phyloP scores from a whole-genome alignment of 208 protist species.

The Wallacemonas sp. region DNA sequence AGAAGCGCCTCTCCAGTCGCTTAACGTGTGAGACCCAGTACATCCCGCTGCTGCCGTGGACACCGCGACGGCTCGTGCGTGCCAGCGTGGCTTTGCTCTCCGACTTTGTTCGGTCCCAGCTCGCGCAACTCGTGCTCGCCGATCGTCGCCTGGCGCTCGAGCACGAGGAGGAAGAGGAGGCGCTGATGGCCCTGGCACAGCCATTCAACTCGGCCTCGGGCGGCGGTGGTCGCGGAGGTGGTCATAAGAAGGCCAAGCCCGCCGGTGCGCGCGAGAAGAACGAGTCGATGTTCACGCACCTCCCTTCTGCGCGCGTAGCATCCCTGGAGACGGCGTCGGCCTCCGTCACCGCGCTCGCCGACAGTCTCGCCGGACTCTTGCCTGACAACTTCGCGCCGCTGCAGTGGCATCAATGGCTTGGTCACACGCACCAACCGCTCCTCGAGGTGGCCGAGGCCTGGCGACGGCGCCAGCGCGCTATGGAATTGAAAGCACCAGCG shows the following conservation, averaged over 20 bases:
- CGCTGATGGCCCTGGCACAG: neutral
- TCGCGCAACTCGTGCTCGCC: slow-evolving; percentile 17
- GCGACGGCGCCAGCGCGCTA: neutral
- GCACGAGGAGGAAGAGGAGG: slow-evolving; percentile 15
- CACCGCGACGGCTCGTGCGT: slow-evolving; percentile 40
- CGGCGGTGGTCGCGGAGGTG: neutral
- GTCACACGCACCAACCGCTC: neutral
- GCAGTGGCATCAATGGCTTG: slow-evolving; percentile 4
- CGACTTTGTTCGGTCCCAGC: slow-evolving; percentile 23
- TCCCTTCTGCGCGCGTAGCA: neutral
- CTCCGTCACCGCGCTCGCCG: neutral
- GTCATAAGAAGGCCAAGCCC: neutral
- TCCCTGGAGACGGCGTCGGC: neutral
- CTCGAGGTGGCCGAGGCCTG: slow-evolving; percentile 1
- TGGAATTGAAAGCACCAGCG: too few species aligned
- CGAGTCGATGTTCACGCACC: neutral
- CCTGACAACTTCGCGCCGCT: neutral
- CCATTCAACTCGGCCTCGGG: neutral
- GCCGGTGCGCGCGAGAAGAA: neutral
- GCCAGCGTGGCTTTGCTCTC: slow-evolving; percentile 47
- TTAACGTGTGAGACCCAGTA: slow-evolving; percentile 82
- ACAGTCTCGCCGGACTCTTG: neutral
- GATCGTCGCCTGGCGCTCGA: slow-evolving; percentile 7
- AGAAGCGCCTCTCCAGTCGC: slow-evolving; percentile 83
- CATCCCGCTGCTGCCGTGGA: slow-evolving; percentile 79